phyloP scores from a whole-genome alignment of 179 eudicot species.

The Sideroxylon spinosum region DNA sequence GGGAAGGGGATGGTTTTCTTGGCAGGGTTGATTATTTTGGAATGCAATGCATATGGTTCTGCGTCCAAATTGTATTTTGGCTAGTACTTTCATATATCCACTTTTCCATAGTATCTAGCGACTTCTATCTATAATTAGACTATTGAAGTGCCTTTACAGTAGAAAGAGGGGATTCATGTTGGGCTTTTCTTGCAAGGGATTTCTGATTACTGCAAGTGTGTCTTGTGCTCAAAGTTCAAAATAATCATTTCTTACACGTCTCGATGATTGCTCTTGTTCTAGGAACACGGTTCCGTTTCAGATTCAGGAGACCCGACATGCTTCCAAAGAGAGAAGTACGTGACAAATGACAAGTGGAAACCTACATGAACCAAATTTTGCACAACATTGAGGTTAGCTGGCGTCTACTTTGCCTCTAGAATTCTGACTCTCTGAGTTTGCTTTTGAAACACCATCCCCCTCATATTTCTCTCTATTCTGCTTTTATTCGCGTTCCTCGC shows the following conservation, averaged over 20 bases:
- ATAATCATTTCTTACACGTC: neutral
- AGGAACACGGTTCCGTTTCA: conserved; percentile 58
- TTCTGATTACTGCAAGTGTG: neutral
- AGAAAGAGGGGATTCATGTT: neutral
- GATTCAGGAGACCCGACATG: conserved; percentile 69
- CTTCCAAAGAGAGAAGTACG: conserved; percentile 73
- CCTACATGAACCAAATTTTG: neutral
- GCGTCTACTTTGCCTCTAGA: neutral
- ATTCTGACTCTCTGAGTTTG: neutral
- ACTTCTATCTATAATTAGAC: neutral
- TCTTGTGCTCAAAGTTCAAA: neutral
- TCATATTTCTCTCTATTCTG: neutral
- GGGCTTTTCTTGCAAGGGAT: neutral
- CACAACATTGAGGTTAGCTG: neutral
- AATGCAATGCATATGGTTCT: too few species aligned
- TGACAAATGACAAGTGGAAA: conserved; percentile 43
- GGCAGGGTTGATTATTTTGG: neutral
- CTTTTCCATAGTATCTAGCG: neutral
- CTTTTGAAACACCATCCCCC: neutral
- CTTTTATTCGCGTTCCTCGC: too few species aligned
- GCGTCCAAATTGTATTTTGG: too few species aligned
- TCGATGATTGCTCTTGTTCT: conserved; percentile 17
- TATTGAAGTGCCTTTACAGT: neutral
- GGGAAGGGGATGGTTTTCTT: neutral
- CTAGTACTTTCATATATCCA: neutral